Evolutionary conservation across 164 flowering plant species (phyloP), one percentile per base, ranked within the genome.

Genomic region (Sedum album): DNA sequence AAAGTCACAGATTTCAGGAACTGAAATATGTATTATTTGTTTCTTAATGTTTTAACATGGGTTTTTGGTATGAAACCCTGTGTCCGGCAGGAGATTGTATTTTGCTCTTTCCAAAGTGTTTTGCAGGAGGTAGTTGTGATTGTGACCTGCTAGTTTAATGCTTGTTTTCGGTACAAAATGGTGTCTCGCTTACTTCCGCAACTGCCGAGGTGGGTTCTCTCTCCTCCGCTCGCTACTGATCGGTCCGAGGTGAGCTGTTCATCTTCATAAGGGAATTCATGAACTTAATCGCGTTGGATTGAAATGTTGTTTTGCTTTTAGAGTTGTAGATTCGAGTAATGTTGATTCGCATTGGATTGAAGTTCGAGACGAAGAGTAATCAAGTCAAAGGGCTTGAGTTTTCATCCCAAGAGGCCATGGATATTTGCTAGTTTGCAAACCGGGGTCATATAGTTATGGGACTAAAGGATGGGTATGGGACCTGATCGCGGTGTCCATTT

Each of bases 281-380:
- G n/a, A 44, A 17, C 4, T 44, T 18, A 17, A 11, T 44, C 15
- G 48, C 17, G n/a, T 44, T 44, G 0, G 15, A 11, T 15, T 44
- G 48, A n/a, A 44, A 17, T 44, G n/a, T 44, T 44, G 48, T 35
- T 35, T 35, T 35, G 38, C 7, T 35, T 3, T 35, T 44, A 44
- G 18, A 44, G 26, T 23, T 8, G 77, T 68, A 60, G 57, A 66
- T 64, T 68, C 49, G 28, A 65, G 78, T 66, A 75, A 93, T 93
- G 98, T 76, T 93, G 90, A 93, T 96, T 66, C n/a, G n/a, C n/a
- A n/a, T n/a, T n/a, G n/a, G n/a, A n/a, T n/a, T n/a, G n/a, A 93
- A 93, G 75, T 93, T 93, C 65, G 98, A 93, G 81, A 93, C 98
- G 30, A 93, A 93, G 93, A 93, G 98, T 71, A 93, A 93, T 75